phyloP scores from a whole-genome alignment of 257 asterid genomes.

The Haberlea rhodopensis region DNA sequence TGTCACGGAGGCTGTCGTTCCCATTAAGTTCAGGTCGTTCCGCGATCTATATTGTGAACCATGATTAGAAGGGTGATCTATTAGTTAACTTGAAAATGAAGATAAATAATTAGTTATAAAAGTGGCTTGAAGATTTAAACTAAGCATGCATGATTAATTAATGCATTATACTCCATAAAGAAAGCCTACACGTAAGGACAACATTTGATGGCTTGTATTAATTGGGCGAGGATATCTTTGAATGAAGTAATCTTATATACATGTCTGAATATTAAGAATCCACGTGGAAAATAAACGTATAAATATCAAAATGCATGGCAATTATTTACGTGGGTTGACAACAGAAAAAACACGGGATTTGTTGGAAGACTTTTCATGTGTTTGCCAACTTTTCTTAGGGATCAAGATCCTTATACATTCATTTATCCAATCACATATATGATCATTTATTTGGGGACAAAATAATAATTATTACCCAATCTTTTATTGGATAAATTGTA shows the following conservation, averaged over 20 bases:
- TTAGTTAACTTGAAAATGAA: too few relatives aligned
- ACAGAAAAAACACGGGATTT: background rate
- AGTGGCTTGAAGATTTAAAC: too few relatives aligned
- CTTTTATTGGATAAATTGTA: too few relatives aligned
- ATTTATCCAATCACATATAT: conserved; percentile 1
- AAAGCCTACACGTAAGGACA: too few relatives aligned
- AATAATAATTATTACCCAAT: background rate
- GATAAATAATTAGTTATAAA: too few relatives aligned
- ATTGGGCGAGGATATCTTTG: conserved; percentile 15
- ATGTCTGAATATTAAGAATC: conserved; percentile 19
- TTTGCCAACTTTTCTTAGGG: conserved; percentile 22
- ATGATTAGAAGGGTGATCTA: too few relatives aligned
- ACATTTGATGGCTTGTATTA: background rate
- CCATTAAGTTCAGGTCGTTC: too few relatives aligned
- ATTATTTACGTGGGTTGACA: conserved; percentile 20
- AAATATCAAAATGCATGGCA: conserved; percentile 12
- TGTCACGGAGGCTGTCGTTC: too few relatives aligned
- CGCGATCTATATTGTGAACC: too few relatives aligned
- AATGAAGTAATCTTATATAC: conserved; percentile 16
- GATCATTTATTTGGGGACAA: conserved; percentile 14
- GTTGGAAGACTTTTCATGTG: conserved; percentile 13
- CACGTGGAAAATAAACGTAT: conserved; percentile 26
- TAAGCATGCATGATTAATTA: too few relatives aligned
- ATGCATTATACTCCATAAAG: too few relatives aligned
- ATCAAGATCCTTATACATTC: conserved; percentile 14